Evolutionary conservation across 768 basidiomycete species (phyloP).

Genomic region (Phaeotremella fagi): DNA sequence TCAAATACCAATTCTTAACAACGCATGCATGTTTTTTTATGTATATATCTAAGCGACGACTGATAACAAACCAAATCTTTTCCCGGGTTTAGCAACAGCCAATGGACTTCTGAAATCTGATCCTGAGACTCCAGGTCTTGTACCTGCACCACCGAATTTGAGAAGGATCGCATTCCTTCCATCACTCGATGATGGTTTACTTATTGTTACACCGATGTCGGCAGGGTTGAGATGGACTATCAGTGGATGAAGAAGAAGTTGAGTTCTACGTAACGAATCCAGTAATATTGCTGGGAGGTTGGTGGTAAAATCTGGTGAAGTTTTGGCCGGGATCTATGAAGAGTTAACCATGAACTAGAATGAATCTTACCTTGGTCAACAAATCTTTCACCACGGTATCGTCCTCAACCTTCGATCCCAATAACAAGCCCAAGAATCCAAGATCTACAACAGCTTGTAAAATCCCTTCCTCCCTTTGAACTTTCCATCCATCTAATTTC

Average conservation of each 20-base stretch:
- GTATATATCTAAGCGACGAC: slow-evolving; percentile 15
- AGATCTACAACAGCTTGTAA: slow-evolving; percentile 32
- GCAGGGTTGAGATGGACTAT: slow-evolving; percentile 20
- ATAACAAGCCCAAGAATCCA: slow-evolving; percentile 25
- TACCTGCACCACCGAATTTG: slow-evolving; percentile 13
- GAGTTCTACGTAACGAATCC: slow-evolving; percentile 23
- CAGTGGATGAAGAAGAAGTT: slow-evolving; percentile 33
- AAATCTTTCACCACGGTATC: slow-evolving; percentile 11
- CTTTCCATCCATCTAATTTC: slow-evolving; percentile 27
- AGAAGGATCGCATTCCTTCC: slow-evolving; percentile 19
- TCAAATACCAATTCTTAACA: not conserved
- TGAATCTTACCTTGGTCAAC: slow-evolving; percentile 18
- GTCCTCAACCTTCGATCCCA: slow-evolving; percentile 7
- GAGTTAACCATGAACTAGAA: not conserved
- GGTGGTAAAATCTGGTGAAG: slow-evolving; percentile 7
- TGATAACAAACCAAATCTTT: slow-evolving; percentile 41
- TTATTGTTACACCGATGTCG: not conserved
- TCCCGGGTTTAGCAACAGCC: slow-evolving; percentile 41
- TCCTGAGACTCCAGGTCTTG: slow-evolving; percentile 5
- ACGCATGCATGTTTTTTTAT: not conserved
- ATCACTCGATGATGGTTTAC: not conserved
- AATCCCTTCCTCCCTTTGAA: slow-evolving; percentile 4
- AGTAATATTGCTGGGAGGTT: slow-evolving; percentile 16
- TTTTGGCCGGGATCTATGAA: not conserved
- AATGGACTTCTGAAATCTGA: slow-evolving; percentile 39